Evolutionary conservation across 116 monocot genomes (phyloP).

Genomic region (Cymodocea nodosa): DNA sequence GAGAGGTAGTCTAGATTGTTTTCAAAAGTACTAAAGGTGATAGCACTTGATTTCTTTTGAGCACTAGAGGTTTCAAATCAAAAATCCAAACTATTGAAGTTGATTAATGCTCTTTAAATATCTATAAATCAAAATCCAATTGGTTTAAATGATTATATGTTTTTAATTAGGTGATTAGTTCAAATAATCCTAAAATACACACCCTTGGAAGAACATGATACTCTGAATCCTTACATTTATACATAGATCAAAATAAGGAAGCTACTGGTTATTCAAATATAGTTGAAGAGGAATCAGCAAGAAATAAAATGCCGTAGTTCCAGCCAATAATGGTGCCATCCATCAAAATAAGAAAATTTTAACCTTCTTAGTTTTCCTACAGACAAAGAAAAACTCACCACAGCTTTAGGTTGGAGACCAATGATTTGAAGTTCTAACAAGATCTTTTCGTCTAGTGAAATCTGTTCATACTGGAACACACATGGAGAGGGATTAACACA

Average conservation of each 20-base stretch:
- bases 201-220: no score
- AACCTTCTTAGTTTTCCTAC: background rate
- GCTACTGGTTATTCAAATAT: background rate
- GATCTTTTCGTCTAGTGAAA: conserved; percentile 71
- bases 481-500: conserved; percentile 16
- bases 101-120: no score
- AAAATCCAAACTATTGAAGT: no score
- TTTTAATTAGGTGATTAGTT: no score
- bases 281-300: background rate
- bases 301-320: background rate
- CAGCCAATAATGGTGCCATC: background rate
- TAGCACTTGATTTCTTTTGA: no score
- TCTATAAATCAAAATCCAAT: no score
- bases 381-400: conserved; percentile 22
- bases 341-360: background rate
- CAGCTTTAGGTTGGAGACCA: conserved; percentile 46
- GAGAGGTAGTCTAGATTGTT: no score
- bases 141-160: no score
- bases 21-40: no score
- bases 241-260: background rate
- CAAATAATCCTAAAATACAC: no score
- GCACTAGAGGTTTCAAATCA: no score
- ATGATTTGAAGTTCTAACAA: conserved; percentile 83
- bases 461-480: conserved; percentile 41
- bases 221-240: no score